Evolutionary conservation across 345 rosid species (phyloP), one percentile per base, ranked within the genome.

Genomic region (Fremontodendron californicum): DNA sequence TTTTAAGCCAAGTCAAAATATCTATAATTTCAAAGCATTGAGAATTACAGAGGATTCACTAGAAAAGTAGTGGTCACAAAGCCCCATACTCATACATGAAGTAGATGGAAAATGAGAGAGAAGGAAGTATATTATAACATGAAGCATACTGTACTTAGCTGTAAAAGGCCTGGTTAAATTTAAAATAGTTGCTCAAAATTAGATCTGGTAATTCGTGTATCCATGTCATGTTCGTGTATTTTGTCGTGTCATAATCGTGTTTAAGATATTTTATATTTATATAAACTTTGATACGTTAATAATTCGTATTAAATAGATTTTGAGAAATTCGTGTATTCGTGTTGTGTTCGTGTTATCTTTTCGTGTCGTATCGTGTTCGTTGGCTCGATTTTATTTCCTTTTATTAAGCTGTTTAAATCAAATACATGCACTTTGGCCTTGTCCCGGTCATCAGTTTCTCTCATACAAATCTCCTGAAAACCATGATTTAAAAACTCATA

Each of bases 1-100:
- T 69, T 69, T 23, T 13, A 10, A 5, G 37, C 27, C 55, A 46
- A 69, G 73, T 69, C 73, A 69, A 69, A 43, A 68, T 16, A 45
- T 46, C 31, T 66, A 21, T 40, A n/a, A 25, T 6, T 63, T 63
- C 45, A 16, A 37, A 64, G 45, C 4, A 15, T 64, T 19, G 5
- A 33, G 45, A 18, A 16, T n/a, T 62, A 62, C 68, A 64, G 25
- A 64, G 45, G 35, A 64, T 18, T 33, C 45, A 64, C 45, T 33
- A 35, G 69, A 19, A 33, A 33, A 64, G 1, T 12, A 25, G 54
- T 23, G 43, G 23, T 63, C 45, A 35, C 21, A 62, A 18, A 33
- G 5, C 55, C 55, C 16, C 21, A 18, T 5, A 51, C 21, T 51
- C 21, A 18, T 5, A 51, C 21, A 51, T 19, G 21, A 18, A 18